Conservation (phyloP, 2,329 filamentous ascomycete species). For the Phoma herbarum region DNA sequence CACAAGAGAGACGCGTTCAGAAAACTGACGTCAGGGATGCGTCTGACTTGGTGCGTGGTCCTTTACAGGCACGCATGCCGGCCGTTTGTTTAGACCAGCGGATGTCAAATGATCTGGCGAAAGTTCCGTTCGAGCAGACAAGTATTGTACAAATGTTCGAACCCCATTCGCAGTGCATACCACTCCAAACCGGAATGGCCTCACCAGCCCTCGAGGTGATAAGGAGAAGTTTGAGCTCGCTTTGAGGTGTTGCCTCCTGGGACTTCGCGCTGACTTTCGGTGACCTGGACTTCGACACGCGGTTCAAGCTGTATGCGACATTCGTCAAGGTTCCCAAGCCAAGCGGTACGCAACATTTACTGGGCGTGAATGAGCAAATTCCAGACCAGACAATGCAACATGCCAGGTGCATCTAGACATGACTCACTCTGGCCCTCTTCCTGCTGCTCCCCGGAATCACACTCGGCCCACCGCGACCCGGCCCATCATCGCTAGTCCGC, state of each 20-base stretch:
- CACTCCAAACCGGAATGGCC: too few species aligned
- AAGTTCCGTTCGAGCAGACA: too few species aligned
- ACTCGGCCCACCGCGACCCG: slow-evolving; percentile 44
- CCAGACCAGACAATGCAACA: background rate
- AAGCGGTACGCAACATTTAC: background rate
- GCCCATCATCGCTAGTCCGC: slow-evolving; percentile 28
- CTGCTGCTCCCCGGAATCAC: slow-evolving; percentile 48
- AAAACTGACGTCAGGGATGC: too few species aligned
- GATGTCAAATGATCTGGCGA: too few species aligned
- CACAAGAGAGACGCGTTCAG: too few species aligned
- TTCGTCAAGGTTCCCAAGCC: background rate
- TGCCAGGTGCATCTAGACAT: slow-evolving; percentile 27
- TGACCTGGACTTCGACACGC: background rate
- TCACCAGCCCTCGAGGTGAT: background rate
- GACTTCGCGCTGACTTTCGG: background rate
- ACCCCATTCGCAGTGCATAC: slow-evolving; percentile 12
- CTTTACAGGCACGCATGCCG: too few species aligned
- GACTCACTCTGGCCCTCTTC: slow-evolving; percentile 45
- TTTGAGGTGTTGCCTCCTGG: background rate
- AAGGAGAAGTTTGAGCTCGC: background rate
- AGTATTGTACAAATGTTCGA: too few species aligned
- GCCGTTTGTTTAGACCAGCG: too few species aligned
- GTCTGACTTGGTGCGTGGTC: too few species aligned
- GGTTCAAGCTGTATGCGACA: background rate
- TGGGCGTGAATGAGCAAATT: background rate